Conservation (phyloP, 164 flowering plant genomes). For the Berberis thunbergii region DNA sequence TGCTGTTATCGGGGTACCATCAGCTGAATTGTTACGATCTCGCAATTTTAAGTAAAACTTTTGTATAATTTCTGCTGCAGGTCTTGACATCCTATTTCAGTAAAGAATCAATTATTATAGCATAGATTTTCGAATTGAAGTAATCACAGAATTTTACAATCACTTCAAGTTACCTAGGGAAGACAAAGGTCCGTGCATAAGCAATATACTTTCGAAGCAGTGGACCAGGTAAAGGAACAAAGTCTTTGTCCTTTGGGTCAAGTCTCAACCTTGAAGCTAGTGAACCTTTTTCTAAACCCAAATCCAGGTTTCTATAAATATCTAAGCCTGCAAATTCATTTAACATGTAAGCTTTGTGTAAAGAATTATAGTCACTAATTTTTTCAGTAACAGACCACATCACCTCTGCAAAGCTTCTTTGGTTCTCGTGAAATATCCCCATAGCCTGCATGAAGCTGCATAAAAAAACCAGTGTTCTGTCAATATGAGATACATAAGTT, state of each 20-base stretch:
- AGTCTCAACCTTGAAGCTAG: conserved; percentile 71
- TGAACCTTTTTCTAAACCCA: conserved; percentile 38
- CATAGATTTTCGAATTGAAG: not conserved
- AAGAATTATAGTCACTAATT: not conserved
- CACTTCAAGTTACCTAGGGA: conserved; percentile 56
- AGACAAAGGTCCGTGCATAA: conserved; percentile 80
- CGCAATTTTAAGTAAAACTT: conserved; percentile 76
- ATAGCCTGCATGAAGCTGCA: conserved; percentile 86
- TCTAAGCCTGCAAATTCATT: conserved; percentile 31
- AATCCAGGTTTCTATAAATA: conserved; percentile 24
- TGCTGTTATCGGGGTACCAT: conserved; percentile 96
- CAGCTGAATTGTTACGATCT: conserved; percentile 78
- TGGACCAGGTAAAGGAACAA: conserved; percentile 72
- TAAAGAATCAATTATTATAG: conserved; percentile 3
- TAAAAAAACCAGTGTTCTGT: conserved; percentile 6
- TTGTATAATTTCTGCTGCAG: conserved; percentile 89
- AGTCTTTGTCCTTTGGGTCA: conserved; percentile 64
- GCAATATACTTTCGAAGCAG: conserved; percentile 95
- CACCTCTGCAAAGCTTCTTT: conserved; percentile 57
- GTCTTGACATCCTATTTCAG: conserved; percentile 64
- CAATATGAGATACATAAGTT: not conserved
- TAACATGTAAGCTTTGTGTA: not conserved
- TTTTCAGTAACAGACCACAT: not conserved
- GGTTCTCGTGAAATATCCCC: conserved; percentile 46
- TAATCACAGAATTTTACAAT: conserved; percentile 5